These are phyloP conservation scores for Linderina pennispora DNA, from an alignment of 192 early-diverging fungal genomes.

Conservation along the genomic window DNA sequence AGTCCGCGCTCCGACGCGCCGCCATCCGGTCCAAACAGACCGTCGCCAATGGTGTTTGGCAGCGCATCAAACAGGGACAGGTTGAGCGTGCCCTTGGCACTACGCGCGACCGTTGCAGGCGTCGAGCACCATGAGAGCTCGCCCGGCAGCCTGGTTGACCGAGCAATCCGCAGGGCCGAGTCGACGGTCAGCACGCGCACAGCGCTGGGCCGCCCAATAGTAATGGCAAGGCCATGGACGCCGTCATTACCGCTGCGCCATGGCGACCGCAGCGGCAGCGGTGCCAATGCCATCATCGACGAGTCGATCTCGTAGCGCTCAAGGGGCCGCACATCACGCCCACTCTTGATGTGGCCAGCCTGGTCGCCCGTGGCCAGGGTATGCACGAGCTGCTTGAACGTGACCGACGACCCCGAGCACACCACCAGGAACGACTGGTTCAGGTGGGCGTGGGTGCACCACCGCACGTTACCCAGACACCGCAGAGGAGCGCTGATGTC, in stretches of 20 bases:
- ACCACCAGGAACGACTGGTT: conserved; percentile 29
- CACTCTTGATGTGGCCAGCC: conserved; percentile 3
- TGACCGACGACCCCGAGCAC: conserved; percentile 12
- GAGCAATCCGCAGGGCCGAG: conserved; percentile 5
- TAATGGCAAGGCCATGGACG: conserved; percentile 5
- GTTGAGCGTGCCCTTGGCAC: not conserved
- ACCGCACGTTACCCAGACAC: conserved; percentile 11
- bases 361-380: conserved; percentile 7
- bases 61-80: not conserved
- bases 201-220: conserved; percentile 3
- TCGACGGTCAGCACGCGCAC: conserved; percentile 8
- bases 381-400: conserved; percentile 12
- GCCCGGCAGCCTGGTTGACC: conserved; percentile 5
- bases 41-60: not conserved
- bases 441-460: conserved; percentile 23
- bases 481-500: too few relatives aligned
- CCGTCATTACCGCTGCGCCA: conserved; percentile 27
- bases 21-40: not conserved
- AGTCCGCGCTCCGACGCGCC: too few relatives aligned
- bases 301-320: conserved; percentile 3
- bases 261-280: conserved; percentile 15
- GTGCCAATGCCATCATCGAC: conserved; percentile 6
- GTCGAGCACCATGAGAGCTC: conserved; percentile 25
- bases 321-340: conserved; percentile 4
- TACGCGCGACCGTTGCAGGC: not conserved